These are phyloP conservation scores for Nemania bipapillata DNA, from an alignment of 2,329 filamentous ascomycete species.

Conservation along the genomic window DNA sequence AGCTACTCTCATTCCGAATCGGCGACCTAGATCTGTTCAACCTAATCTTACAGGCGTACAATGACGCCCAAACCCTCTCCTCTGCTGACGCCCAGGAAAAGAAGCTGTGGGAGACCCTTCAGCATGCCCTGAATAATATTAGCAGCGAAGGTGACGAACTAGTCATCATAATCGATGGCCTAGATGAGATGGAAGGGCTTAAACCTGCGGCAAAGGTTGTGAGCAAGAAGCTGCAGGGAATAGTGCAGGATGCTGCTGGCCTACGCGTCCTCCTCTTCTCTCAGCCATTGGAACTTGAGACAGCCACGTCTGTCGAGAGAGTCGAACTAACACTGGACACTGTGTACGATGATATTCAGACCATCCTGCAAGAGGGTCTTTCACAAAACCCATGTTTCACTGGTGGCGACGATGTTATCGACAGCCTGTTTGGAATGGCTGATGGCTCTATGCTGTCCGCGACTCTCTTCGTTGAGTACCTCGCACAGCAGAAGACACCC, in stretches of 20 bases:
- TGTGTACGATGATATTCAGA: conserved; percentile 33
- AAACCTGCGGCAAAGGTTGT: conserved; percentile 35
- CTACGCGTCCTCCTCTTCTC: conserved; percentile 32
- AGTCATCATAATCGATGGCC: conserved; percentile 31
- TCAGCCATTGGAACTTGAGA: conserved; percentile 25
- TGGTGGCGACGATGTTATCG: conserved; percentile 18
- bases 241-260: conserved; percentile 25
- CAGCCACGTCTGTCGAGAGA: conserved; percentile 19
- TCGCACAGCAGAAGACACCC: conserved; percentile 28
- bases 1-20: conserved; percentile 33
- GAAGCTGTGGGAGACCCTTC: conserved; percentile 31
- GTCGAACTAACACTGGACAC: conserved; percentile 32
- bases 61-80: conserved; percentile 24
- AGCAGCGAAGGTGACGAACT: conserved; percentile 34
- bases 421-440: conserved; percentile 23
- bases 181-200: conserved; percentile 37
- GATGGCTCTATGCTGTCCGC: conserved; percentile 32
- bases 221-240: conserved; percentile 27
- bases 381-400: conserved; percentile 17
- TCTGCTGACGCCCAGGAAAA: conserved; percentile 29
- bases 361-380: conserved; percentile 32
- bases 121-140: conserved; percentile 28
- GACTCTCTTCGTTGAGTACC: conserved; percentile 28
- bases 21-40: conserved; percentile 35
- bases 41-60: conserved; percentile 29